Base-by-base conservation (phyloP, 2,329 filamentous ascomycete species). In the Diaporthe helianthi region DNA sequence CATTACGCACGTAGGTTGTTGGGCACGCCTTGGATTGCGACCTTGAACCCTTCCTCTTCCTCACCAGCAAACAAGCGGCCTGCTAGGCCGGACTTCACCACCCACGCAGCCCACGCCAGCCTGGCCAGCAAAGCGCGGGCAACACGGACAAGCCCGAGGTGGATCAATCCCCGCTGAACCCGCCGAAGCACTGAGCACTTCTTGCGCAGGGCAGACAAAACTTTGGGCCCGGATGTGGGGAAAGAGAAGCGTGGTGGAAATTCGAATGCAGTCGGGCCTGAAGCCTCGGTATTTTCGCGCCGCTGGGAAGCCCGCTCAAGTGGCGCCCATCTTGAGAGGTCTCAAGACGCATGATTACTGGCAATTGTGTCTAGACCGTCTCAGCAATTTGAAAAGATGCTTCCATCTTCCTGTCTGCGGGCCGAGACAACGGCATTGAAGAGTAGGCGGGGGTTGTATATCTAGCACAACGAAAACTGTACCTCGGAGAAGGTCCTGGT, bases 141-240 rank as follows among this genome's bases (percentile, higher is more conserved):
- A 63, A 49, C 58, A 63, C 58, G 58, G 58, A 63, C 58, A 63
- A 63, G 58, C 44, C 58, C 58, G 58, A 63, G 58, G 58, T 63
- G 58, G 58, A 63, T 49, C 29, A 36, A 63, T 36, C 29, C 36
- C 58, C 58, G 58, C 58, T 17, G 44, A 49, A 63, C 58, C 58
- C 58, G 44, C 58, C 17, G 19, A 9, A 36, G 58, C 58, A 63
- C 58, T 63, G 58, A 63, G 58, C 58, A 19, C 58, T 24, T 63
- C 44, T 63, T 63, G 58, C 13, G 29, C 58, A 63, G 9, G 29
- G 58, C 58, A 49, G n/a, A 17, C 58, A 33, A 19, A 63, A 63
- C 33, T 49, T 31, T 63, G 58, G 58, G 10, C 41, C 44, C 24
- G 19, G 29, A 24, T 46, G 58, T 63, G 58, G 44, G 44, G 58